Conservation (phyloP, 495 filamentous ascomycete species). For the Penicillium crystallinum region DNA sequence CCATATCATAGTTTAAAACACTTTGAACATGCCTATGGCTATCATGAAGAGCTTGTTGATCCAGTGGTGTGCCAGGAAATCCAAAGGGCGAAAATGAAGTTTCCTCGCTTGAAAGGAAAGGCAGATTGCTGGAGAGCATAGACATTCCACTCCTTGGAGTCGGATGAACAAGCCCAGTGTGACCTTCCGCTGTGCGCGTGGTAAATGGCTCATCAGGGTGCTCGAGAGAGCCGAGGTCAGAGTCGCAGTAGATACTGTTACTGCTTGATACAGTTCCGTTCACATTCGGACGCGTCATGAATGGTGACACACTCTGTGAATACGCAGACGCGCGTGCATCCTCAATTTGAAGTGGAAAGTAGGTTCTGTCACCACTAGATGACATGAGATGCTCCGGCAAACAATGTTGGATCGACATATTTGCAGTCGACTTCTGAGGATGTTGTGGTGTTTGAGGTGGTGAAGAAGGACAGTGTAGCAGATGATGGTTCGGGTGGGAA, state of each 20-base stretch:
- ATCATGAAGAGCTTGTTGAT: neutral
- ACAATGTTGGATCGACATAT: neutral
- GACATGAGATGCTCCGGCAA: neutral
- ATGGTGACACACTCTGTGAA: neutral
- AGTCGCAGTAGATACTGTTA: neutral
- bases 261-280: neutral
- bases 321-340: neutral
- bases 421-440: neutral
- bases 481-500: neutral
- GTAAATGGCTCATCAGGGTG: neutral
- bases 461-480: neutral
- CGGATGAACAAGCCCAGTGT: constrained; percentile 1
- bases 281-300: neutral
- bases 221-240: neutral
- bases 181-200: neutral
- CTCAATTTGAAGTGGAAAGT: neutral
- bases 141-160: neutral
- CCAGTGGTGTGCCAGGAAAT: neutral
- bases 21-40: neutral
- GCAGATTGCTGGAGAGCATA: neutral
- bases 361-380: neutral
- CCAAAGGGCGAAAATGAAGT: constrained; percentile 10
- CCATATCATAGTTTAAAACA: neutral
- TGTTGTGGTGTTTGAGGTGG: neutral
- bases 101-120: constrained; percentile 5